These are phyloP conservation scores for Senecio squalidus DNA, from an alignment of 140 eudicot genomes.

Conservation along the genomic window DNA sequence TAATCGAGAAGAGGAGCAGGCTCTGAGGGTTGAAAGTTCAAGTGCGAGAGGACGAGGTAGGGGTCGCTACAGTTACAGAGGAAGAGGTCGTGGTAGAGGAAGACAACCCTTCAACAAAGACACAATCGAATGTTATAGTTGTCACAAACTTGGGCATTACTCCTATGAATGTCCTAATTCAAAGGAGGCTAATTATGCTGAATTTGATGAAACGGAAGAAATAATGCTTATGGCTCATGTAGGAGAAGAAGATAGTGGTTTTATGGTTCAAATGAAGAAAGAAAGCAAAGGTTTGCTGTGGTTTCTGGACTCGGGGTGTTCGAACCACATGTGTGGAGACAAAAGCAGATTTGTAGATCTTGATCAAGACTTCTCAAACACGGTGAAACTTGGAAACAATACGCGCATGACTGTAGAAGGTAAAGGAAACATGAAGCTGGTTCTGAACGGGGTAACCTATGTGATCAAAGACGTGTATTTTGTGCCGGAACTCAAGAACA, in stretches of 20 bases:
- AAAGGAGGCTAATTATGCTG: background rate
- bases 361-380: no score
- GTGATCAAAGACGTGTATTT: no score
- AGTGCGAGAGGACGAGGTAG: background rate
- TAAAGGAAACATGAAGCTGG: no score
- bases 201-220: background rate
- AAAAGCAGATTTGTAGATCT: no score
- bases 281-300: no score
- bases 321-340: no score
- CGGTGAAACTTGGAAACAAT: no score
- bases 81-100: slow-evolving; percentile 2
- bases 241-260: background rate
- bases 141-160: background rate
- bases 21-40: background rate
- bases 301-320: no score
- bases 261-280: no score
- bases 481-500: no score
- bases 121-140: background rate
- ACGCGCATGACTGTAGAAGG: no score
- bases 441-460: no score
- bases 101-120: background rate
- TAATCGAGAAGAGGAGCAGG: background rate
- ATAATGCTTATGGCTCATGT: background rate
- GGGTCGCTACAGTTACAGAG: background rate
- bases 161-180: background rate